Evolutionary conservation across 106 monocot species (phyloP).

Genomic region (Apostasia ramifera): DNA sequence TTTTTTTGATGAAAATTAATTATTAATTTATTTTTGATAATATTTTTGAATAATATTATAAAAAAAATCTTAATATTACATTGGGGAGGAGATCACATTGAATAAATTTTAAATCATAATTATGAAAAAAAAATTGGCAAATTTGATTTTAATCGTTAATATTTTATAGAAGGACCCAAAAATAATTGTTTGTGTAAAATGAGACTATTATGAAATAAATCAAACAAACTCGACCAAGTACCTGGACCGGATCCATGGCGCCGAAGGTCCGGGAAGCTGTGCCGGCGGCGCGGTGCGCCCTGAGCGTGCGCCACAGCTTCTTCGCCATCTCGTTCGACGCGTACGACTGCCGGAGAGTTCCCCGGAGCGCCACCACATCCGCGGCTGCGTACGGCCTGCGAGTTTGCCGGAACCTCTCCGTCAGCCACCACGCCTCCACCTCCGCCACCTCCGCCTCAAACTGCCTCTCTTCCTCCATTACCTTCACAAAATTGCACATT

Average conservation of each 20-base stretch:
- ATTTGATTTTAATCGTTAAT: too few species aligned
- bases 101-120: too few species aligned
- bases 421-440: conserved; percentile 75
- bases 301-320: conserved; percentile 87
- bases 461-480: conserved; percentile 77
- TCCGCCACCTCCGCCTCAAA: conserved; percentile 87
- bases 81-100: too few species aligned
- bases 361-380: conserved; percentile 81
- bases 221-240: background rate
- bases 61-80: too few species aligned
- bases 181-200: too few species aligned
- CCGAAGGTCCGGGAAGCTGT: conserved; percentile 92
- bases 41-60: too few species aligned
- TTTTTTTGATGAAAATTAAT: too few species aligned
- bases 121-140: too few species aligned
- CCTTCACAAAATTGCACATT: conserved; percentile 13
- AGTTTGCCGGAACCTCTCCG: conserved; percentile 71
- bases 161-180: too few species aligned
- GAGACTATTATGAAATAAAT: too few species aligned
- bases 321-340: conserved; percentile 62
- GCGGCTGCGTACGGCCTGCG: conserved; percentile 72
- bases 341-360: conserved; percentile 73
- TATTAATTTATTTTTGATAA: too few species aligned
- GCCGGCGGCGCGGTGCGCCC: conserved; percentile 64
- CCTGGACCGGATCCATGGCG: conserved; percentile 86